Conservation (phyloP, 2,329 filamentous ascomycete genomes). For the Neonectria punicea region DNA sequence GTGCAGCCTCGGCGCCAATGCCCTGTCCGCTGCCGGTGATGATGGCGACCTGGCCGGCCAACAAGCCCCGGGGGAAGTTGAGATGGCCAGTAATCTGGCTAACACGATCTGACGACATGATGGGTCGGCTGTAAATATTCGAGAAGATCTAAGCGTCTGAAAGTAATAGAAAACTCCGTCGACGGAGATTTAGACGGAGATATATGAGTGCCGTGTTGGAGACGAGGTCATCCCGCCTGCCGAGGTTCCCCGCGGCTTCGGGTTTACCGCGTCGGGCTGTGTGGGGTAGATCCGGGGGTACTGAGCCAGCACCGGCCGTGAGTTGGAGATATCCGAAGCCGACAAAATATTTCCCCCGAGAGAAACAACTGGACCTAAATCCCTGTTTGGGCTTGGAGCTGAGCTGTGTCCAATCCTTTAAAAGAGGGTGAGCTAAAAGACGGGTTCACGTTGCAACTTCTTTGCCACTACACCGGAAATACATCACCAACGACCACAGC, state of each 20-base stretch:
- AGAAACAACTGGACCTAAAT: not conserved
- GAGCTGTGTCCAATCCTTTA: not conserved
- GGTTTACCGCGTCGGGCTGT: constrained; percentile 30
- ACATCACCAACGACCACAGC: not conserved
- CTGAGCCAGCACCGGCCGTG: constrained; percentile 2
- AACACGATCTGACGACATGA: constrained; percentile 66
- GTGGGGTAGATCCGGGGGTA: constrained; percentile 39
- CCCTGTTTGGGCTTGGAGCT: not conserved
- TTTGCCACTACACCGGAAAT: not conserved
- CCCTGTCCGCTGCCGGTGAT: constrained; percentile 89
- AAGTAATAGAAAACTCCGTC: no score
- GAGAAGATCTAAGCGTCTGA: not conserved
- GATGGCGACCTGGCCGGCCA: constrained; percentile 84
- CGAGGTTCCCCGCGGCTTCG: constrained; percentile 43
- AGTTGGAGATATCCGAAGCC: not conserved
- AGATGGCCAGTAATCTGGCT: constrained; percentile 81
- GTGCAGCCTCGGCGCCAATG: constrained; percentile 86
- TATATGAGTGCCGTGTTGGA: constrained; percentile 7
- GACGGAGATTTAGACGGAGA: not conserved
- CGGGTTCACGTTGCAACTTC: no score
- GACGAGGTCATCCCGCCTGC: constrained; percentile 28
- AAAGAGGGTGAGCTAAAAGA: not conserved
- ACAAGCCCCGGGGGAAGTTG: constrained; percentile 83
- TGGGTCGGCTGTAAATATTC: not conserved
- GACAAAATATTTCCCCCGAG: not conserved